A percentile compares a stretch with the other conserved stretches of the same genome.
Evolutionary conservation across 2,329 filamentous ascomycete genomes (phyloP).

Genomic region (Cladosporium sphaerospermum): DNA sequence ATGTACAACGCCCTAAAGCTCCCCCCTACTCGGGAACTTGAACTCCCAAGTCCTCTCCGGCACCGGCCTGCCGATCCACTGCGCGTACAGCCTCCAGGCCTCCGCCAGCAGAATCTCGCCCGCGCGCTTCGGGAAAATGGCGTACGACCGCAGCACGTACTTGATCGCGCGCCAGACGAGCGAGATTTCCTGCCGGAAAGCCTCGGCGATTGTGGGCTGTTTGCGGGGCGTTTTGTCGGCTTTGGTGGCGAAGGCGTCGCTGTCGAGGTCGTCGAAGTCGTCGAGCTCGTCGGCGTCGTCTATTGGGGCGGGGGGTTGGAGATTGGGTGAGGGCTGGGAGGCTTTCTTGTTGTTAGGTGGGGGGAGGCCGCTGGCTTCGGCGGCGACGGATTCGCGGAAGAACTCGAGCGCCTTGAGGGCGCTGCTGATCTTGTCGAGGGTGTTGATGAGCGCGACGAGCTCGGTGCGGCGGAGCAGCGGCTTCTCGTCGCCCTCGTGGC

Average conservation of each 20-base stretch:
- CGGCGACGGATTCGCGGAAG: conserved; percentile 55
- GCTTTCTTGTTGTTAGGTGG: not conserved
- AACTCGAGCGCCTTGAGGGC: conserved; percentile 68
- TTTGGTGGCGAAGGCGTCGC: conserved; percentile 29
- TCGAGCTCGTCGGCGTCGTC: conserved; percentile 25
- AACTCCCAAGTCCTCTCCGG: conserved; percentile 52
- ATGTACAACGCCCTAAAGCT: conserved; percentile 16
- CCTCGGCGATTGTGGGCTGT: conserved; percentile 47
- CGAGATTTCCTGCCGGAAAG: conserved; percentile 57
- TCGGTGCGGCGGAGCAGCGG: conserved; percentile 80
- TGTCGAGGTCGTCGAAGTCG: conserved; percentile 18
- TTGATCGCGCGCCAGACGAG: conserved; percentile 57
- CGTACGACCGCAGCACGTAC: conserved; percentile 66
- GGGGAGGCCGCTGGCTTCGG: conserved; percentile 12
- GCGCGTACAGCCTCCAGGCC: conserved; percentile 50
- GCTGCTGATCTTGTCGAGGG: conserved; percentile 77
- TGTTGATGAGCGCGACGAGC: conserved; percentile 90
- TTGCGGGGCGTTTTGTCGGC: conserved; percentile 32
- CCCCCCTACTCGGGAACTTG: conserved; percentile 33
- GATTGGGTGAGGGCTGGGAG: conserved; percentile 25
- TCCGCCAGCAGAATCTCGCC: conserved; percentile 49
- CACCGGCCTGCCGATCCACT: conserved; percentile 58
- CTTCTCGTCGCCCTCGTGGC: conserved; percentile 48
- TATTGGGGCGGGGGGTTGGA: conserved; percentile 14
- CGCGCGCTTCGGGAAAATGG: conserved; percentile 34